Evolutionary conservation across 1,139 yeast species (phyloP).

Genomic region (Yamadazyma diddensiae): DNA sequence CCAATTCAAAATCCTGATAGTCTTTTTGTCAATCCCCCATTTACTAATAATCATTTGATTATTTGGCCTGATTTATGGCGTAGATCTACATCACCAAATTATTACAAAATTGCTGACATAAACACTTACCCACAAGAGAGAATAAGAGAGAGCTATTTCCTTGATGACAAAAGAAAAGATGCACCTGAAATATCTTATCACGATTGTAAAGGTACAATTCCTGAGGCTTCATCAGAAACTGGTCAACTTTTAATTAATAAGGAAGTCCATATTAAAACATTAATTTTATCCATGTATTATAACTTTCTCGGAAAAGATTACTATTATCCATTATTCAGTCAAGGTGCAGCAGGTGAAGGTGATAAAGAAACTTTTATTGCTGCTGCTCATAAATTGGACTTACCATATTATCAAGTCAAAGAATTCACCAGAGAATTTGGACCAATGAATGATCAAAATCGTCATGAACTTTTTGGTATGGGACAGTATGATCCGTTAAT

Average conservation of each 20-base stretch:
- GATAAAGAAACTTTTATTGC: conserved; percentile 61
- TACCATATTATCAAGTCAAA: conserved; percentile 54
- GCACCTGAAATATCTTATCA: conserved; percentile 28
- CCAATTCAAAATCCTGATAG: conserved; percentile 33
- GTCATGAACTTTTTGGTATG: conserved; percentile 33
- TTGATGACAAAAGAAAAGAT: conserved; percentile 27
- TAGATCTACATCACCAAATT: conserved; percentile 35
- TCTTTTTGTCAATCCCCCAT: conserved; percentile 31
- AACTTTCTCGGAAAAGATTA: conserved; percentile 44
- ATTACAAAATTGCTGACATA: conserved; percentile 30
- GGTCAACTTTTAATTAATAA: conserved; percentile 58
- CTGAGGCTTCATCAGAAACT: conserved; percentile 61
- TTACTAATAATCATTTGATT: conserved; percentile 24
- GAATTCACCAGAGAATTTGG: conserved; percentile 39
- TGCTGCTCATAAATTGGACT: conserved; percentile 50
- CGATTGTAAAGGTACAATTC: conserved; percentile 54
- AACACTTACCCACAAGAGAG: conserved; percentile 17
- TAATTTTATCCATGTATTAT: conserved; percentile 54
- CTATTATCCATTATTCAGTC: conserved; percentile 32
- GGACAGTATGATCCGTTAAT: conserved; percentile 39
- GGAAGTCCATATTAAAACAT: conserved; percentile 44
- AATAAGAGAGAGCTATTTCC: conserved; percentile 26
- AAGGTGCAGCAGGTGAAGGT: conserved; percentile 38
- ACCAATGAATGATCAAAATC: conserved; percentile 20
- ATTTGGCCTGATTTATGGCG: conserved; percentile 44